Conservation (phyloP, 2,329 filamentous ascomycete genomes). For the Davidsoniella eucalypti region DNA sequence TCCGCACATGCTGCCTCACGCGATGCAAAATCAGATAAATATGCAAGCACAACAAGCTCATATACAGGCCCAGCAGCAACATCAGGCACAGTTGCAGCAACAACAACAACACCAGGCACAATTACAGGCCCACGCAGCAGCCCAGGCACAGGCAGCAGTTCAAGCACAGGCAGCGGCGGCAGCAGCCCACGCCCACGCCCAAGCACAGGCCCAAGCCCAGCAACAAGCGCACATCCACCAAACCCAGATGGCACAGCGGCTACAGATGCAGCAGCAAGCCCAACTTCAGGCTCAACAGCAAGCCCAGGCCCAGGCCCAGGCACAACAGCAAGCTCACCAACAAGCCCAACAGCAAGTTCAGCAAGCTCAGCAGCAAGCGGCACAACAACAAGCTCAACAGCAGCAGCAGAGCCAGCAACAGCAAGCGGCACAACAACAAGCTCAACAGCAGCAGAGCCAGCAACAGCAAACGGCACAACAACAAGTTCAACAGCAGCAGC, state of each 20-base stretch:
- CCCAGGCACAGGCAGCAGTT: slow-evolving; percentile 15
- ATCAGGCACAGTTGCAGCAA: slow-evolving; percentile 17
- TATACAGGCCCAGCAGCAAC: slow-evolving; percentile 15
- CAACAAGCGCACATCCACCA: background rate
- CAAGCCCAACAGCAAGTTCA: no score
- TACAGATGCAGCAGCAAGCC: background rate
- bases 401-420: no score
- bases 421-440: no score
- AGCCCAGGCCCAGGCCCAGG: slow-evolving; percentile 18
- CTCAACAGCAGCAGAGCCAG: no score
- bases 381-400: no score
- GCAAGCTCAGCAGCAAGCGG: no score
- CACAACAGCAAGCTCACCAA: slow-evolving; percentile 15
- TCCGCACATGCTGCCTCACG: slow-evolving; percentile 12
- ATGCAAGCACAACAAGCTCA: slow-evolving; percentile 11
- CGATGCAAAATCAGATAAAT: slow-evolving; percentile 15
- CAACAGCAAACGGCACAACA: no score
- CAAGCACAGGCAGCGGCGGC: slow-evolving; percentile 12
- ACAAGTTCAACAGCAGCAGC: no score
- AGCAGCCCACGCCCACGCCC: slow-evolving; percentile 4
- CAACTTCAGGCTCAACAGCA: slow-evolving; percentile 15
- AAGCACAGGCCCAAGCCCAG: background rate
- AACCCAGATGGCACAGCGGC: slow-evolving; percentile 15
- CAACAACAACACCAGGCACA: slow-evolving; percentile 15
- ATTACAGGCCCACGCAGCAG: slow-evolving; percentile 16